Conservation (phyloP, 257 asterid species). For the Rubia yunnanensis region DNA sequence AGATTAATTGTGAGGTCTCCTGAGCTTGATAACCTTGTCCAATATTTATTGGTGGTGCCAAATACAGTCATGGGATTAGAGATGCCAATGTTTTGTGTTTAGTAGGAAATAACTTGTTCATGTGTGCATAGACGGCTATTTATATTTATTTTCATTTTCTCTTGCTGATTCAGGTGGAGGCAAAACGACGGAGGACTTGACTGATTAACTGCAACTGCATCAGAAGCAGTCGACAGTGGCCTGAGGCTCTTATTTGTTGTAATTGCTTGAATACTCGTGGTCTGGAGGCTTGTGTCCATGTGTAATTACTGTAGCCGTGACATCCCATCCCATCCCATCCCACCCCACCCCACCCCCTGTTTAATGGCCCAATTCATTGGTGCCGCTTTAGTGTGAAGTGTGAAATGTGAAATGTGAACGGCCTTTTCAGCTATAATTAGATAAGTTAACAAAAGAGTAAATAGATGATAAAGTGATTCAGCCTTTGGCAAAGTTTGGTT, state of each 20-base stretch:
- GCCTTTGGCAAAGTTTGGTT: background rate
- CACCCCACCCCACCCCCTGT: background rate
- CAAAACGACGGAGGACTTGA: conserved; percentile 57
- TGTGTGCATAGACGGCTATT: too few species aligned
- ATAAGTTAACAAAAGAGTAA: background rate
- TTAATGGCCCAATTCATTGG: conserved; percentile 5
- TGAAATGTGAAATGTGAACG: conserved; percentile 16
- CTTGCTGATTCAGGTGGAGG: conserved; percentile 47
- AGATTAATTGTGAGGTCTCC: background rate
- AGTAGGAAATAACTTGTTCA: background rate
- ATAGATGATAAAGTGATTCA: too few species aligned
- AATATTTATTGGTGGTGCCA: background rate
- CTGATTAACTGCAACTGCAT: conserved; percentile 13
- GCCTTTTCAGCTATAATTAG: conserved; percentile 2
- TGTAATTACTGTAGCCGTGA: conserved; percentile 30
- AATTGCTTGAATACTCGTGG: conserved; percentile 26
- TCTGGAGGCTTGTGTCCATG: conserved; percentile 38
- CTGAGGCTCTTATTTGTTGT: conserved; percentile 15
- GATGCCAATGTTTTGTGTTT: background rate
- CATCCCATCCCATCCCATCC: background rate
- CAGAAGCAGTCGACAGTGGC: conserved; percentile 6
- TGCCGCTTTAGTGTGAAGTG: background rate
- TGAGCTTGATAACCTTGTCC: background rate
- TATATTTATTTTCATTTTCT: background rate
- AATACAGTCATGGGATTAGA: background rate